Evolutionary conservation across 2,329 filamentous ascomycete genomes (phyloP).

Genomic region (Claviceps arundinis): DNA sequence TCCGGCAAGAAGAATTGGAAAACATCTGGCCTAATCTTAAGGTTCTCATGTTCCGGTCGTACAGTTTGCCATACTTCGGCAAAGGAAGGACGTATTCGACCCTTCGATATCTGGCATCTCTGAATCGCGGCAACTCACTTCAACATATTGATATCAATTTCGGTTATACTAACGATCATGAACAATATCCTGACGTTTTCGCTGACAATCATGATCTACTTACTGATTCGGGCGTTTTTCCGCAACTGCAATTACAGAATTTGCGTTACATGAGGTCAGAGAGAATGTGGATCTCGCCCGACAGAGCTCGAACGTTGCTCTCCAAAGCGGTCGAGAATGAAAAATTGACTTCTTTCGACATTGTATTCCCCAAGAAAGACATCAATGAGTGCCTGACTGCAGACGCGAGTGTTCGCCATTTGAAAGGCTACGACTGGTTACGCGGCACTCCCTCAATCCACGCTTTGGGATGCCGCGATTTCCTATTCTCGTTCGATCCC

Average conservation of each 20-base stretch:
- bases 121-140: slow-evolving; percentile 10
- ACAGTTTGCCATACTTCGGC: too few relatives aligned
- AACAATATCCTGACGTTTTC: slow-evolving; percentile 9
- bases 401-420: slow-evolving; percentile 14
- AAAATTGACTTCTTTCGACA: slow-evolving; percentile 21
- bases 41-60: slow-evolving; percentile 11
- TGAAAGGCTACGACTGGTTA: slow-evolving; percentile 22
- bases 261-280: slow-evolving; percentile 17
- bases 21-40: not conserved
- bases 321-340: slow-evolving; percentile 13
- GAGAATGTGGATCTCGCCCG: slow-evolving; percentile 13
- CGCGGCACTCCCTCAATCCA: slow-evolving; percentile 20
- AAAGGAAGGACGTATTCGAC: not conserved
- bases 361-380: slow-evolving; percentile 18
- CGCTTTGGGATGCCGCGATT: slow-evolving; percentile 21
- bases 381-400: slow-evolving; percentile 7
- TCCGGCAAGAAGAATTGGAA: slow-evolving; percentile 9
- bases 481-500: slow-evolving; percentile 19
- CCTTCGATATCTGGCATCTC: slow-evolving; percentile 14
- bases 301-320: slow-evolving; percentile 13
- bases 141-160: slow-evolving; percentile 18
- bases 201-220: not conserved
- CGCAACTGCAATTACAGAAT: slow-evolving; percentile 12
- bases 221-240: not conserved
- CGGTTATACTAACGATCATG: too few relatives aligned